These are phyloP conservation scores for Pythium rishiriense DNA, from an alignment of 352 stramenopile genomes.

Conservation along the genomic window DNA sequence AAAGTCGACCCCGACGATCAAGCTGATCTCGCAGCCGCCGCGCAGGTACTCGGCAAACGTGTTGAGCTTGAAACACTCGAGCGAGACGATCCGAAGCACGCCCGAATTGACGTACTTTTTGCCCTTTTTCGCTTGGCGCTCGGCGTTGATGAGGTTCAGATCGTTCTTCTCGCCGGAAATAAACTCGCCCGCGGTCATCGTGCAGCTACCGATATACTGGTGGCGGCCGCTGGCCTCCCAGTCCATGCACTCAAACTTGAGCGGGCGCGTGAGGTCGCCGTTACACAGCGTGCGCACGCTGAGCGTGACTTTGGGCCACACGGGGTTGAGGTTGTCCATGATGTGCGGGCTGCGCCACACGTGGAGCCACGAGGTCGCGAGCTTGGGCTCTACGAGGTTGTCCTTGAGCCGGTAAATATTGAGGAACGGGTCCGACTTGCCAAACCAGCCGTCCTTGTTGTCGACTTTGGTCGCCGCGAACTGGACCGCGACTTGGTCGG, in stretches of 20 bases:
- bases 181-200: conserved; percentile 54
- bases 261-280: conserved; percentile 45
- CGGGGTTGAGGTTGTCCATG: conserved; percentile 68
- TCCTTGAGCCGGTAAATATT: conserved; percentile 72
- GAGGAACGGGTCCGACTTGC: conserved; percentile 73
- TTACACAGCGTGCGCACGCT: conserved; percentile 74
- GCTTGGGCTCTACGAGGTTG: conserved; percentile 35
- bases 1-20: conserved; percentile 85
- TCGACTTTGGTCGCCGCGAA: conserved; percentile 68
- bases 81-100: conserved; percentile 52
- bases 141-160: conserved; percentile 63
- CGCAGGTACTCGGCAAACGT: conserved; percentile 76
- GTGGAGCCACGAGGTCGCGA: conserved; percentile 50
- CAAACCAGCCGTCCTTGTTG: conserved; percentile 82
- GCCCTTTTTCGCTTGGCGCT: conserved; percentile 65
- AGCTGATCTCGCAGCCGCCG: conserved; percentile 68
- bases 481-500: conserved; percentile 58
- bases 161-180: conserved; percentile 51
- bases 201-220: conserved; percentile 65
- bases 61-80: conserved; percentile 63
- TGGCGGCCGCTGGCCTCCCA: conserved; percentile 72
- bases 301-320: conserved; percentile 56
- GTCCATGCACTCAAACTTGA: conserved; percentile 81
- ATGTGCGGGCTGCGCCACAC: conserved; percentile 71
- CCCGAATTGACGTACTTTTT: conserved; percentile 78